Base-by-base conservation (phyloP, 495 filamentous ascomycete genomes). In the Trichoderma virens region DNA sequence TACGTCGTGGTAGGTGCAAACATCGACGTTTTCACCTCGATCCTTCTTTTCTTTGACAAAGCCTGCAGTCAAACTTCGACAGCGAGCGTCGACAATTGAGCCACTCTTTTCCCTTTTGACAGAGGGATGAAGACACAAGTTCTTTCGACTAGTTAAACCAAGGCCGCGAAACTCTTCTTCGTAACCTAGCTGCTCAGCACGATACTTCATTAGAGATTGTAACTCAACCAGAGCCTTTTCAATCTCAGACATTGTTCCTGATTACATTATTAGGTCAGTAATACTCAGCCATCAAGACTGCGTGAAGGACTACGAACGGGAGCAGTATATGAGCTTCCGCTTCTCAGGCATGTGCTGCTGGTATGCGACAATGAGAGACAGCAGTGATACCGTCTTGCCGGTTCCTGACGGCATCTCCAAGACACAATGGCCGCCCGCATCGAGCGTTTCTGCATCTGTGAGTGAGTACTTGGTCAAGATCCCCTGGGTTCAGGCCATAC, bases 341-440 rank as follows among this genome's bases (percentile, higher is more conserved):
- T 93, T 89, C 72, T 94, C 90, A 5, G 91, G 88, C 65, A 91
- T 92, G 71, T 92, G 88, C 72, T 91, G 88, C 74, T 98, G 95
- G 70, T 98, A 98, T 60, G 94, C 92, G 59, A 99, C 86, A 67
- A 99, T 99, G 67, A 99, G 82, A 0, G 94, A 97, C 28, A 99
- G 81, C 0, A 99, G 81, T 2, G 94, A 96, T 25, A 99, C 90
- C 0, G 94, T 99, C 80, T 99, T 99, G 60, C 94, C 94, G 31
- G 94, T 99, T n/a, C 94, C 94, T 63, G 94, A 99, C 79, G 94
- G 94, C 94, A 99, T 99, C 78, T 99, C 94, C 71, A 99, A 79
- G n/a, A 99, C 93, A 76, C 92, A 95, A 78, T 98, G 91, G 65
- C 95, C 95, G 64, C 89, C 89, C 31, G 87, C 90, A 82, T 98